phyloP scores from a whole-genome alignment of 2,329 filamentous ascomycete species.

The Magnaporthiopsis poae region DNA sequence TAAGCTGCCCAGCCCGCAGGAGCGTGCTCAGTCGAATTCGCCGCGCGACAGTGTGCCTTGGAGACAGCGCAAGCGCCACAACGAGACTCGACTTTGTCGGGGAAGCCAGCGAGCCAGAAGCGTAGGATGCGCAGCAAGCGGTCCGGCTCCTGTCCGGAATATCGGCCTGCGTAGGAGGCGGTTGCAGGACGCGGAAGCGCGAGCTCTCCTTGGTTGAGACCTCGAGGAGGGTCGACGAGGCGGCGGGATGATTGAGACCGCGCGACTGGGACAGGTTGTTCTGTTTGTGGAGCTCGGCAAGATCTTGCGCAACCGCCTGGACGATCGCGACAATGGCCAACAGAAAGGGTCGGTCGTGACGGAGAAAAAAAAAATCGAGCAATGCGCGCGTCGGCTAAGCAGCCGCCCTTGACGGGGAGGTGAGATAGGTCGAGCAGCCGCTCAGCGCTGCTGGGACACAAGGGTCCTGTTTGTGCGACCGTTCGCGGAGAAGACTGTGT shows the following conservation, averaged over 20 bases:
- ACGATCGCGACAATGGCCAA: background rate
- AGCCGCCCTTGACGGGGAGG: background rate
- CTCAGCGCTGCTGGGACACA: background rate
- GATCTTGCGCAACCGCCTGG: background rate
- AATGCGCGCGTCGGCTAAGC: background rate
- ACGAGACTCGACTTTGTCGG: background rate
- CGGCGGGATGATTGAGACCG: background rate
- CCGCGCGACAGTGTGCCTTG: background rate
- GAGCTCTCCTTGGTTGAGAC: background rate
- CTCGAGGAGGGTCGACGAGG: background rate
- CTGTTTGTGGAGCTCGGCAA: background rate
- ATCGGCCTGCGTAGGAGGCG: background rate
- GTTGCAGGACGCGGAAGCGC: background rate
- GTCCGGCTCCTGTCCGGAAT: background rate
- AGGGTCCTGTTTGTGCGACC: slow-evolving; percentile 2
- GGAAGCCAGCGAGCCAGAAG: background rate
- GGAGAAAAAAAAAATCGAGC: background rate
- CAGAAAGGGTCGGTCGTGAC: background rate
- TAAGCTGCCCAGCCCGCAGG: slow-evolving; percentile 8
- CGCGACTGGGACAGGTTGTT: background rate
- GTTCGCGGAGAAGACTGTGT: background rate
- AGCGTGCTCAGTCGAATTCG: background rate
- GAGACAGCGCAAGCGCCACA: background rate
- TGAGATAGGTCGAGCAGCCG: slow-evolving; percentile 7
- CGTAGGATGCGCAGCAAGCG: background rate